Percentiles rank a stretch among this genome's conserved stretches.
phyloP scores from a whole-genome alignment of 192 early-diverging fungal genomes.

The Phycomyces blakesleeanus region DNA sequence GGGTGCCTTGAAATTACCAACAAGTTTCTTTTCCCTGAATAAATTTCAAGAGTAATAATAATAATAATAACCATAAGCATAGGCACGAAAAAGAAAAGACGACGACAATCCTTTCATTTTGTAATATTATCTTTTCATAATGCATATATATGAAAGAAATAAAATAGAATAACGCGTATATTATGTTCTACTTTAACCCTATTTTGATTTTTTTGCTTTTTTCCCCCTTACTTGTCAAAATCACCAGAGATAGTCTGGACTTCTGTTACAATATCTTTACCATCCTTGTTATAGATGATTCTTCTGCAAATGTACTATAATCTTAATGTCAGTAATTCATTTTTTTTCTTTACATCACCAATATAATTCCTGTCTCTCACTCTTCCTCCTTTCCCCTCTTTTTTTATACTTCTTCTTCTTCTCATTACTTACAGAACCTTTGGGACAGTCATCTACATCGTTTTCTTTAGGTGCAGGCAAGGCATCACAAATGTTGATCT shows the following conservation, averaged over 20 bases:
- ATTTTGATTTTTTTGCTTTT: neutral
- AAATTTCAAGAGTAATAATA: neutral
- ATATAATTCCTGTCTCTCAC: no score
- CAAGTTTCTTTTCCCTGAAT: neutral
- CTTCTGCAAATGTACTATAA: constrained; percentile 19
- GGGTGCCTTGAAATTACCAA: neutral
- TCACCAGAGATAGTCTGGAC: constrained; percentile 16
- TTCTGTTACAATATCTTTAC: constrained; percentile 13
- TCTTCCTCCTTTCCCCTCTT: no score
- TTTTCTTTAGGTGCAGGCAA: constrained; percentile 11
- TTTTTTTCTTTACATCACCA: no score
- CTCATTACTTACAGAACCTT: constrained; percentile 28
- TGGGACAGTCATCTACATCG: constrained; percentile 16
- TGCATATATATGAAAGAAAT: no score
- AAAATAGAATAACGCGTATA: no score
- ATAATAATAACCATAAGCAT: no score
- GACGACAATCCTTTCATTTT: no score
- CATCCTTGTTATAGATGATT: constrained; percentile 12
- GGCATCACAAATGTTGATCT: constrained; percentile 26
- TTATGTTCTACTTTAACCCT: no score
- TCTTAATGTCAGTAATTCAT: no score
- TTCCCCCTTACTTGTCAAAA: constrained; percentile 6
- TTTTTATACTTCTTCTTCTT: no score
- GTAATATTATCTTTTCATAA: no score
- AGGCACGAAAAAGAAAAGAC: no score